Percentiles rank a stretch among this genome's conserved stretches.
Evolutionary conservation across 805 yeast genomes (phyloP).

Genomic region (Isabelozyma pseudorhagii): DNA sequence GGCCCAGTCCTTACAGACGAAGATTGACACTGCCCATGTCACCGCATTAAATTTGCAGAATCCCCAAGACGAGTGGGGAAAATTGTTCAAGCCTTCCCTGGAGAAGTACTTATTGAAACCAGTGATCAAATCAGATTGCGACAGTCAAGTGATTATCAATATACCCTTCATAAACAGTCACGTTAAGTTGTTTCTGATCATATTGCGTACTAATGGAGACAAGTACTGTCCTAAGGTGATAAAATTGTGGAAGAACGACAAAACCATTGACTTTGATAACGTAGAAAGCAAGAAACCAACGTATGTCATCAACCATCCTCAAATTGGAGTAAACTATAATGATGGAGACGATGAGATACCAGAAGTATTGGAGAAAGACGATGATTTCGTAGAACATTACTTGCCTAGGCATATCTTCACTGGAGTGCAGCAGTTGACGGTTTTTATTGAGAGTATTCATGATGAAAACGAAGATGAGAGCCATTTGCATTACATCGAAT

Average conservation of each 20-base stretch:
- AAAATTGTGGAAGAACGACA: constrained; percentile 69
- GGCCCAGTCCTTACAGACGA: constrained; percentile 62
- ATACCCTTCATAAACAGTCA: constrained; percentile 73
- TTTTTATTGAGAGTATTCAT: constrained; percentile 64
- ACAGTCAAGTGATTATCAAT: constrained; percentile 70
- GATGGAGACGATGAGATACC: constrained; percentile 35
- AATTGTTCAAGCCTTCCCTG: constrained; percentile 53
- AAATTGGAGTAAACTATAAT: constrained; percentile 45
- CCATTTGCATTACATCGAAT: constrained; percentile 65
- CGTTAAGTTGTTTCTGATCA: constrained; percentile 71
- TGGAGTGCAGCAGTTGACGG: constrained; percentile 61
- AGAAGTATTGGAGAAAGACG: constrained; percentile 26
- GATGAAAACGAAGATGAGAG: constrained; percentile 52
- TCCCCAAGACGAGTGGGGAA: constrained; percentile 44
- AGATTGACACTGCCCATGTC: constrained; percentile 59
- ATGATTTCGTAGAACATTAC: constrained; percentile 74
- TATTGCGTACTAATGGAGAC: constrained; percentile 62
- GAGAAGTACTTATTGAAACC: constrained; percentile 48
- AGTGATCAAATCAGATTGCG: constrained; percentile 67
- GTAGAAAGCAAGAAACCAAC: constrained; percentile 48
- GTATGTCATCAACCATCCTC: constrained; percentile 61
- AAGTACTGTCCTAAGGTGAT: constrained; percentile 67
- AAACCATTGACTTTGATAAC: constrained; percentile 69
- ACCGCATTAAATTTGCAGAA: constrained; percentile 62
- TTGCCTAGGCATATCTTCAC: constrained; percentile 74